Conservation (phyloP, 2,329 filamentous ascomycete genomes). For the Fusarium napiforme region DNA sequence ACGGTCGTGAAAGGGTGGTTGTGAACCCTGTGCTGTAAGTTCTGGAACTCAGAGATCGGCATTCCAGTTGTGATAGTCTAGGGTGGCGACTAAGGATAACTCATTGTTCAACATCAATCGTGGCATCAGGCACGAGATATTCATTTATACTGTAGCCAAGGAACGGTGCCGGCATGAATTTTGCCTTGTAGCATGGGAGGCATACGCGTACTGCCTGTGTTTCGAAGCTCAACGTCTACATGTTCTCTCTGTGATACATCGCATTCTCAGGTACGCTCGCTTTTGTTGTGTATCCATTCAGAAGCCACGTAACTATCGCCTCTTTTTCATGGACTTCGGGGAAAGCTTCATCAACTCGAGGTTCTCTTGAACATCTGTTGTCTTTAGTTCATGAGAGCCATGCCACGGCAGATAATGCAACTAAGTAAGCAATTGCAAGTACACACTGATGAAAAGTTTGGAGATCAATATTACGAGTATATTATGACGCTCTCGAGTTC, state of each 20-base stretch:
- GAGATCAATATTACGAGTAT: neutral
- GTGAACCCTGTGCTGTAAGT: neutral
- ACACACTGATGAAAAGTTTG: too few relatives aligned
- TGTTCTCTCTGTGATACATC: neutral
- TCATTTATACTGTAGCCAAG: neutral
- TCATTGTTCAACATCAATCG: neutral
- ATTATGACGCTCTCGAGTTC: neutral
- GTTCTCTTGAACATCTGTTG: neutral
- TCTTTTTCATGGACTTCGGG: neutral
- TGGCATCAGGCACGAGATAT: neutral
- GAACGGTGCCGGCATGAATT: neutral
- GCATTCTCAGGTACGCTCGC: neutral
- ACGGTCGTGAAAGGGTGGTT: conserved; percentile 6
- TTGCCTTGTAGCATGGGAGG: neutral
- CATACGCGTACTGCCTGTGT: neutral
- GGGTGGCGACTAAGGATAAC: conserved; percentile 11
- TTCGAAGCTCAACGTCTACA: neutral
- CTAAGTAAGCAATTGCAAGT: neutral
- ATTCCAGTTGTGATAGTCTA: conserved; percentile 1
- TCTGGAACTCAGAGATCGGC: neutral
- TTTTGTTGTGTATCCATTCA: neutral
- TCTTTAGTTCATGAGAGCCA: too few relatives aligned
- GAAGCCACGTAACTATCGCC: neutral
- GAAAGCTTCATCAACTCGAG: neutral
- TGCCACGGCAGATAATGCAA: neutral